Evolutionary conservation across 139 green algal genomes (phyloP).

Genomic region (Astrephomene gubernaculifera): DNA sequence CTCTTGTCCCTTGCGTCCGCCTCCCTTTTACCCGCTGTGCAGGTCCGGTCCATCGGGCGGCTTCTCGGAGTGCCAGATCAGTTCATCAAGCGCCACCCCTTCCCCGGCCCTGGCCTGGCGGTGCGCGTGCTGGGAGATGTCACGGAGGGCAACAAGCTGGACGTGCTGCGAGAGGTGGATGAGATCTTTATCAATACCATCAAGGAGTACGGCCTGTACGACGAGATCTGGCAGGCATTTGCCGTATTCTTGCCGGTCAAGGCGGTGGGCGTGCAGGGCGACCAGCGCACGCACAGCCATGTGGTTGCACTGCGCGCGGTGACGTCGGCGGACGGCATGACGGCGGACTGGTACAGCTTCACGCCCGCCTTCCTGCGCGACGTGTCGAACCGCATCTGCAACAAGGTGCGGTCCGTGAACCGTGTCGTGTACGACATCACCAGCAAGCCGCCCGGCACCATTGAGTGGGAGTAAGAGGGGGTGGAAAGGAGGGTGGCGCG

Average conservation of each 20-base stretch:
- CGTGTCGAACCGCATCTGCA: conserved; percentile 95
- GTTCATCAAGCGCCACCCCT: conserved; percentile 97
- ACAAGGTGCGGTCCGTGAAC: conserved; percentile 94
- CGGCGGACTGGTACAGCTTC: conserved; percentile 99
- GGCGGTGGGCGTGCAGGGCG: conserved; percentile 91
- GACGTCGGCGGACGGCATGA: conserved; percentile 97
- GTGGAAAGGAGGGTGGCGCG: too few relatives aligned
- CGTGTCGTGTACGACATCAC: conserved; percentile 99
- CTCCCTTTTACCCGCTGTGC: background rate
- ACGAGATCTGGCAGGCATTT: conserved; percentile 99
- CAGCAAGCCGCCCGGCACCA: conserved; percentile 97
- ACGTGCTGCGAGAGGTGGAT: conserved; percentile 85
- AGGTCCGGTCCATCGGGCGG: conserved; percentile 80
- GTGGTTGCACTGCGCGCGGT: conserved; percentile 95
- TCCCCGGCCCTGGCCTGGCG: conserved; percentile 95
- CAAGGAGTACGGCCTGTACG: conserved; percentile 94
- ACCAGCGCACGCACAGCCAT: conserved; percentile 95
- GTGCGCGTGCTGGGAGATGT: conserved; percentile 98
- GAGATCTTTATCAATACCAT: conserved; percentile 98
- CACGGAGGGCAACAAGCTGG: conserved; percentile 79
- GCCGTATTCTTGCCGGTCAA: conserved; percentile 97
- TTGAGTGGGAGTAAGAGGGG: conserved; percentile 99
- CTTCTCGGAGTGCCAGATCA: conserved; percentile 74
- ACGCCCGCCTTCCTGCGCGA: conserved; percentile 90
- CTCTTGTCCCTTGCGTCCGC: too few relatives aligned